Conservation (phyloP, 768 basidiomycete genomes). For the Rhodotorula sphaerocarpa region DNA sequence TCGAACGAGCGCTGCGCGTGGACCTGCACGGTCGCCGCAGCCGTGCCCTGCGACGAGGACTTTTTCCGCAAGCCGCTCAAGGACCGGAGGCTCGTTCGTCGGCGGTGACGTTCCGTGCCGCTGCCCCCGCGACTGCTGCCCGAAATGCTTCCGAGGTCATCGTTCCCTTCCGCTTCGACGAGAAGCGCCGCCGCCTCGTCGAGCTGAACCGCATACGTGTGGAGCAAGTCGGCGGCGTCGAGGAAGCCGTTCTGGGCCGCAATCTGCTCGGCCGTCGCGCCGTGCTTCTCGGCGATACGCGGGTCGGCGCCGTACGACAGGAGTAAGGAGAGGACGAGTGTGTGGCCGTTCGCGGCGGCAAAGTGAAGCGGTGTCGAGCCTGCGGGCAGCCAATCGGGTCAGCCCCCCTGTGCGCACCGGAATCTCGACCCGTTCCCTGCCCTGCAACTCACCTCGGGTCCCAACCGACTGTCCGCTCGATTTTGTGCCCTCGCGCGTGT, state of each 20-base stretch:
- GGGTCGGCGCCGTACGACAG: constrained; percentile 77
- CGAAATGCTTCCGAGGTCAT: not conserved
- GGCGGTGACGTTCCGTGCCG: too few species aligned
- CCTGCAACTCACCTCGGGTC: constrained; percentile 48
- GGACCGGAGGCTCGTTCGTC: too few species aligned
- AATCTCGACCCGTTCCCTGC: too few species aligned
- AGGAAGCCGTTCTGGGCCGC: constrained; percentile 72
- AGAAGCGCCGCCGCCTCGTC: not conserved
- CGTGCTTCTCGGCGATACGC: constrained; percentile 78
- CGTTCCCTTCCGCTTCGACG: not conserved
- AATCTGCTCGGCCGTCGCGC: constrained; percentile 73
- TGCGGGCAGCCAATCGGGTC: not conserved
- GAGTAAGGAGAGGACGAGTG: constrained; percentile 63
- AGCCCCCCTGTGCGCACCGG: not conserved
- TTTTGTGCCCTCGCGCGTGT: constrained; percentile 44
- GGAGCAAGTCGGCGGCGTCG: constrained; percentile 65
- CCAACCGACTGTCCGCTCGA: constrained; percentile 36
- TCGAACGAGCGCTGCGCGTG: constrained; percentile 74
- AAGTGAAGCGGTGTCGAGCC: constrained; percentile 79
- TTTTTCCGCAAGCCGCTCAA: too few species aligned
- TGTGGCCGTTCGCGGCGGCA: constrained; percentile 89
- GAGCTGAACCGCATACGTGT: constrained; percentile 45
- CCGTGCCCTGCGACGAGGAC: not conserved
- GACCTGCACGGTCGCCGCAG: not conserved
- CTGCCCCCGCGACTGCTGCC: too few species aligned